Evolutionary conservation across 2,329 filamentous ascomycete genomes (phyloP).

Genomic region (Aspergillus pseudoterreus): DNA sequence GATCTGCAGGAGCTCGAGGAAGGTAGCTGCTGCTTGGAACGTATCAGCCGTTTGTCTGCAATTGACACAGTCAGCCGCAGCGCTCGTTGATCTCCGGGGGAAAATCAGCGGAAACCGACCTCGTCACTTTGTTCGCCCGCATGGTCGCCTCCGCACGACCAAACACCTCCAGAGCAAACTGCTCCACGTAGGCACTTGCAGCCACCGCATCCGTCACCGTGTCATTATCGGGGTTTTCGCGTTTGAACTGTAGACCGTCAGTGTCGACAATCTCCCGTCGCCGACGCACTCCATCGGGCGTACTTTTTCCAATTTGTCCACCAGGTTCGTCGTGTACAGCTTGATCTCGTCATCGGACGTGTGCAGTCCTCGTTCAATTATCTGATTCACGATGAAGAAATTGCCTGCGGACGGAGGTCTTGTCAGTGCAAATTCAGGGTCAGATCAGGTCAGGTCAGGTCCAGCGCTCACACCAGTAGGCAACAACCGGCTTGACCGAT

Average conservation of each 20-base stretch:
- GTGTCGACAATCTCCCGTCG: constrained; percentile 4
- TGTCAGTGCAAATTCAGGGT: constrained; percentile 15
- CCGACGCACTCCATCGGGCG: constrained; percentile 12
- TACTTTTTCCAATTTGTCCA: constrained; percentile 86
- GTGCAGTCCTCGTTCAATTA: constrained; percentile 77
- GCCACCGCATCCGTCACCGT: constrained; percentile 80
- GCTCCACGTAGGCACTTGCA: constrained; percentile 87
- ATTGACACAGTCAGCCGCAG: no score
- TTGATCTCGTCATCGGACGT: constrained; percentile 72
- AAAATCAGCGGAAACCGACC: constrained; percentile 42
- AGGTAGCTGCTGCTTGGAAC: constrained; percentile 86
- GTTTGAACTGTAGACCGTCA: constrained; percentile 57
- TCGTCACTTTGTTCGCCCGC: constrained; percentile 76
- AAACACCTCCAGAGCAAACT: constrained; percentile 88
- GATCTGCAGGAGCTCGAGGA: constrained; percentile 81
- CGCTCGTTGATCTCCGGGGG: neutral
- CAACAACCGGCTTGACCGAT: constrained; percentile 76
- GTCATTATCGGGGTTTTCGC: constrained; percentile 70
- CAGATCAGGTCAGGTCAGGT: neutral
- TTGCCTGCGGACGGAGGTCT: constrained; percentile 56
- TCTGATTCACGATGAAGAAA: constrained; percentile 90
- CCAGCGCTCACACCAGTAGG: constrained; percentile 81
- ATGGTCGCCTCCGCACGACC: constrained; percentile 78
- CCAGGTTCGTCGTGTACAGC: constrained; percentile 74
- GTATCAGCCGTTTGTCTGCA: constrained; percentile 84